Percentiles rank a stretch among this genome's conserved stretches.
These are phyloP conservation scores for Dioscorea cayenensis DNA, from an alignment of 116 monocot genomes.

Conservation along the genomic window DNA sequence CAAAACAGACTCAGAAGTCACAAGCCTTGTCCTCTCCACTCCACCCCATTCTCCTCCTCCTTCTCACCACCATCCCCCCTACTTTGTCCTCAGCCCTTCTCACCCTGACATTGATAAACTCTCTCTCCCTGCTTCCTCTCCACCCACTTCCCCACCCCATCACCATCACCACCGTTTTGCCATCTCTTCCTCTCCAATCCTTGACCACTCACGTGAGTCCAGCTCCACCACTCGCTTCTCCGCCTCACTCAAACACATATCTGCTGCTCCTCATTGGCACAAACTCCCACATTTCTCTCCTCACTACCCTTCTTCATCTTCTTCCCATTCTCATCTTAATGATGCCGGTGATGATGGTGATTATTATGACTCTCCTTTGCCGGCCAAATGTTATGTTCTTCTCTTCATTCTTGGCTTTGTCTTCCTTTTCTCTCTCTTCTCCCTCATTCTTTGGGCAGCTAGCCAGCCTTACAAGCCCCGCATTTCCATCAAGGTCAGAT, in stretches of 20 bases:
- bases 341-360: constrained; percentile 21
- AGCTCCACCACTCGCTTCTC: constrained; percentile 65
- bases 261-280: constrained; percentile 26
- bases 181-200: constrained; percentile 35
- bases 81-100: constrained; percentile 72
- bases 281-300: constrained; percentile 24
- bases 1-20: constrained; percentile 87
- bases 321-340: neutral
- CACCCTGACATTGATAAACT: constrained; percentile 48
- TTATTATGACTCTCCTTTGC: neutral
- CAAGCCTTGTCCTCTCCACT: constrained; percentile 78
- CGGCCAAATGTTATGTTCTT: constrained; percentile 43
- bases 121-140: constrained; percentile 31
- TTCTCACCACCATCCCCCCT: constrained; percentile 61
- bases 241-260: constrained; percentile 34
- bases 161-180: constrained; percentile 15
- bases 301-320: neutral
- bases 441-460: constrained; percentile 79
- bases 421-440: constrained; percentile 67
- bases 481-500: constrained; percentile 49
- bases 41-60: constrained; percentile 52
- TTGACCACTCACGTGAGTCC: constrained; percentile 87
- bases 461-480: constrained; percentile 65
- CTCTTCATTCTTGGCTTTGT: constrained; percentile 50
- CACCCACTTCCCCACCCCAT: constrained; percentile 30